Evolutionary conservation across 805 yeast species (phyloP), one percentile per base, ranked within the genome.

Genomic region (Kazachstania africana): DNA sequence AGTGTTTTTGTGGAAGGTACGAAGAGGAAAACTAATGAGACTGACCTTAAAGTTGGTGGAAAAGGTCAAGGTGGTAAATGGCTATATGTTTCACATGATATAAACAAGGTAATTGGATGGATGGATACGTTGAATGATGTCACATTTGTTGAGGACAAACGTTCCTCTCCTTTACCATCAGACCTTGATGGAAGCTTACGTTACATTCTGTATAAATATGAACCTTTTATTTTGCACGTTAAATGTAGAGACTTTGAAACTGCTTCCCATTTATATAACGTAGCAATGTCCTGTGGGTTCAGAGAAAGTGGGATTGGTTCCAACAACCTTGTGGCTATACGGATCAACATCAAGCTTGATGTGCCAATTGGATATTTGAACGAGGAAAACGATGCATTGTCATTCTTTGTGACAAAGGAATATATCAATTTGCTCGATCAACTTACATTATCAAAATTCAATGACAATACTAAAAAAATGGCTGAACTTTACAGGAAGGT

Each of bases 241-340:
- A 78, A 81, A 46, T 81, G 94, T 46, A 63, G 88, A 28, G 67
- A 72, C 41, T 54, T 64, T 16, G 59, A 54, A 10, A 54, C 65
- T 4, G 94, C 95, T 0, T 62, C 66, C n/a, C 56, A 55, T 24
- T 52, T 84, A 8, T 81, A 75, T 40, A 70, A 75, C 23, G 56
- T 70, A 1, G 94, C 94, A 0, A 77, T 83, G 82, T 66, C 69
- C 2, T 78, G 91, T 56, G 95, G 95, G 3, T 84, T 78, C 47
- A 65, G 95, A 45, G 95, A 84, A 53, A 68, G 82, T 19, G 95
- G 95, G 1, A 81, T 84, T 28, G 93, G 93, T 6, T 65, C 75
- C 19, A 81, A 83, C 44, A 70, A 73, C 42, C 63, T 78, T 9
- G 93, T 84, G 5, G 95, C 85, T 0, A 69, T 84, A 13, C 62